These are phyloP conservation scores for Diaporthe destruens DNA, from an alignment of 2,329 filamentous ascomycete species.

Conservation along the genomic window DNA sequence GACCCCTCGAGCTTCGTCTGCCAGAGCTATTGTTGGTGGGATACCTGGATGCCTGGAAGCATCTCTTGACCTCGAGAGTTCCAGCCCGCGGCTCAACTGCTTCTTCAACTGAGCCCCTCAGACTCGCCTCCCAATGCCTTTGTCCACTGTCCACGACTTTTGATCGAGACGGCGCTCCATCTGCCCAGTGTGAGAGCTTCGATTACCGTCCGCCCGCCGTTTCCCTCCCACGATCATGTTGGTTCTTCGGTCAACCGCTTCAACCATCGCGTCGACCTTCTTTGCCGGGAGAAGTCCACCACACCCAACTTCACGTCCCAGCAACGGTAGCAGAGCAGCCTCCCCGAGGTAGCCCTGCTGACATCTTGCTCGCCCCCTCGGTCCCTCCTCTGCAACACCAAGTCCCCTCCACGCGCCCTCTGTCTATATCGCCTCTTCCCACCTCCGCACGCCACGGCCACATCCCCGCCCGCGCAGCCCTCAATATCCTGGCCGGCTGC, in stretches of 20 bases:
- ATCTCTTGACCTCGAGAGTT: not conserved
- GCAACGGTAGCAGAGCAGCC: constrained; percentile 31
- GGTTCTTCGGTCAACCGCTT: constrained; percentile 46
- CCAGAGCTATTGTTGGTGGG: not conserved
- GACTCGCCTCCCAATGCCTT: constrained; percentile 29
- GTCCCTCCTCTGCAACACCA: not conserved
- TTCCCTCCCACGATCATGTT: constrained; percentile 45
- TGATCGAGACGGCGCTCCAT: constrained; percentile 29
- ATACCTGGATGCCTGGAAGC: constrained; percentile 10
- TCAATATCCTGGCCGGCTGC: not conserved
- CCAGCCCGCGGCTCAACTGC: not conserved
- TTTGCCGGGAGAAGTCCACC: constrained; percentile 45
- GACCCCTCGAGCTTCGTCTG: constrained; percentile 17
- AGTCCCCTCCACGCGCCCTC: not conserved
- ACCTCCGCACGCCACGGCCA: not conserved
- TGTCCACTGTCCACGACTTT: not conserved
- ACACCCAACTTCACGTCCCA: constrained; percentile 36
- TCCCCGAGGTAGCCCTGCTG: constrained; percentile 34
- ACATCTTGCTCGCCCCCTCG: not conserved
- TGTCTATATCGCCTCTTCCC: not conserved
- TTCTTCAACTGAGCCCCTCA: not conserved
- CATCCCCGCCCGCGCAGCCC: not conserved
- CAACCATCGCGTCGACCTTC: constrained; percentile 46
- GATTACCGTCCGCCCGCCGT: constrained; percentile 15
- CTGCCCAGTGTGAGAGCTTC: constrained; percentile 24